These are phyloP conservation scores for Oryza meyeriana DNA, from an alignment of 176 grass and related monocot genomes.

Conservation along the genomic window DNA sequence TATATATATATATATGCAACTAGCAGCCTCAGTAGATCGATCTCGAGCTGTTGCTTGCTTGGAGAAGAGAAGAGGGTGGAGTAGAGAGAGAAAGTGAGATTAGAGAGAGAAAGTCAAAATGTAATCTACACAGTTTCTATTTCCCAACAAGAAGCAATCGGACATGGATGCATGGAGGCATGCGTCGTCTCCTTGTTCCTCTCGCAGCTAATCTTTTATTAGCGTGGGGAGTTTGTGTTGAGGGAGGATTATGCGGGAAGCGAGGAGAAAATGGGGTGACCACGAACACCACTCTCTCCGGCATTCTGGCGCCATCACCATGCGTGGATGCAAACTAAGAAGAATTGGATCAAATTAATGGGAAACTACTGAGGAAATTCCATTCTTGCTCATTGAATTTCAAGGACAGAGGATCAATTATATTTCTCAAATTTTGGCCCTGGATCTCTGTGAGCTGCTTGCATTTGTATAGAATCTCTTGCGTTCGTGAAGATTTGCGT, in stretches of 20 bases:
- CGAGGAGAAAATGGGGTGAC: slow-evolving; percentile 22
- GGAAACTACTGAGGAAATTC: not conserved
- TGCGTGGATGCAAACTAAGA: not conserved
- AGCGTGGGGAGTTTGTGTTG: slow-evolving; percentile 1
- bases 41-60: slow-evolving; percentile 1
- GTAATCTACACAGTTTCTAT: slow-evolving; percentile 41
- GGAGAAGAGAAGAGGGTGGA: not conserved
- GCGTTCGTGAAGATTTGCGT: too few relatives aligned
- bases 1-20: not conserved
- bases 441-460: too few relatives aligned
- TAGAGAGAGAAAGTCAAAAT: not conserved
- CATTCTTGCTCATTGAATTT: too few relatives aligned
- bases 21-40: not conserved
- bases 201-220: slow-evolving; percentile 23
- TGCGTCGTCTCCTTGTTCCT: not conserved
- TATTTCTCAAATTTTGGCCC: not conserved
- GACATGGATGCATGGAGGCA: slow-evolving; percentile 25
- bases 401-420: too few relatives aligned
- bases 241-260: slow-evolving; percentile 27
- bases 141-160: slow-evolving; percentile 47
- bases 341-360: not conserved
- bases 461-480: too few relatives aligned
- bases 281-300: slow-evolving; percentile 21
- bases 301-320: not conserved
- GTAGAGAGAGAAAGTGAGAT: not conserved